phyloP scores from a whole-genome alignment of 2,329 filamentous ascomycete species.

The Calonectria leucothoes region DNA sequence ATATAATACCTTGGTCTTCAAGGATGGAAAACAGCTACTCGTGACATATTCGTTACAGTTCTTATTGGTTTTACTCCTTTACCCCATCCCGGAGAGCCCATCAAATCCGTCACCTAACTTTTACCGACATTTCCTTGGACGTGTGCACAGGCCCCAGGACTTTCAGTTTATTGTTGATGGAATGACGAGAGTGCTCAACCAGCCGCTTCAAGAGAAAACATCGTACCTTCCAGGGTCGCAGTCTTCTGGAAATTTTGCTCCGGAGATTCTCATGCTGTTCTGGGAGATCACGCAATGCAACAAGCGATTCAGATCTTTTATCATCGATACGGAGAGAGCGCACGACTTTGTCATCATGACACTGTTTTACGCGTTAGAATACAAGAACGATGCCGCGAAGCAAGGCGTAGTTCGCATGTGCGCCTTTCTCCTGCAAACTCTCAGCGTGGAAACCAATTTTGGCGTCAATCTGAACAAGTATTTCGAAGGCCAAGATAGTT shows the following conservation, averaged over 20 bases:
- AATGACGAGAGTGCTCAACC: conserved; percentile 91
- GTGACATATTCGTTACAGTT: conserved; percentile 94
- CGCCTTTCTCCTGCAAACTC: conserved; percentile 93
- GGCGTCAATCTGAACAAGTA: conserved; percentile 88
- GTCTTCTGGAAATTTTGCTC: conserved; percentile 84
- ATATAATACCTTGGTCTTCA: conserved; percentile 92
- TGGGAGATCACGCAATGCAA: conserved; percentile 99
- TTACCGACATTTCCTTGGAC: conserved; percentile 91
- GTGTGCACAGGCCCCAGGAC: conserved; percentile 92
- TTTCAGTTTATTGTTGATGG: conserved; percentile 98
- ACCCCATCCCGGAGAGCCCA: conserved; percentile 84
- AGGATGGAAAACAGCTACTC: conserved; percentile 88
- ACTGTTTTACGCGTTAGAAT: conserved; percentile 92
- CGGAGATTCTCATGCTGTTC: conserved; percentile 96
- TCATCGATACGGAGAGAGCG: conserved; percentile 93
- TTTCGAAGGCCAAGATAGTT: conserved; percentile 88
- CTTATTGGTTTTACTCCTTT: conserved; percentile 85
- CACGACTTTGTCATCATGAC: conserved; percentile 94
- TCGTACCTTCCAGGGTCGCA: conserved; percentile 91
- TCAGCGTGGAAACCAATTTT: conserved; percentile 93
- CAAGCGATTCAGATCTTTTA: conserved; percentile 95
- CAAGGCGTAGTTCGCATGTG: conserved; percentile 97
- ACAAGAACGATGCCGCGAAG: conserved; percentile 85
- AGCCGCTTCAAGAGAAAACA: conserved; percentile 88
- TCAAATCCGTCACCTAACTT: conserved; percentile 78